These are phyloP conservation scores for Allantophomopsis cytisporea DNA, from an alignment of 2,329 filamentous ascomycete genomes.

Conservation along the genomic window DNA sequence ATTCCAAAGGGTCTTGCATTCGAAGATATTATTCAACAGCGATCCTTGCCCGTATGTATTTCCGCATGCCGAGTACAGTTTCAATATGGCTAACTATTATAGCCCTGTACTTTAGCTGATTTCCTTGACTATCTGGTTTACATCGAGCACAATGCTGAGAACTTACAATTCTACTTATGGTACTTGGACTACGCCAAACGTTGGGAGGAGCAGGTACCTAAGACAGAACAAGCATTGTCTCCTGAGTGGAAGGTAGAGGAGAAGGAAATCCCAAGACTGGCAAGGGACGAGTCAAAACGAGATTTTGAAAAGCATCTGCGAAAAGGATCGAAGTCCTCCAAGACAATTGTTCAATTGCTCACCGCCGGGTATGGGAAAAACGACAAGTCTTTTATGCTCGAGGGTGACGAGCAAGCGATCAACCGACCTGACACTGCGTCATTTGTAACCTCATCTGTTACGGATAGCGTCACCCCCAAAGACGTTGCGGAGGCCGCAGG, in stretches of 20 bases:
- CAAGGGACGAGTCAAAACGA: constrained; percentile 6
- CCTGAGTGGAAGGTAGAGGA: constrained; percentile 45
- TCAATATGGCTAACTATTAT: no score
- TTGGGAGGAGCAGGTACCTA: constrained; percentile 27
- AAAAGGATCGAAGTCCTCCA: no score
- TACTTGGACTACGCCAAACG: constrained; percentile 41
- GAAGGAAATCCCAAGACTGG: constrained; percentile 5
- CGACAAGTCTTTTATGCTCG: not conserved
- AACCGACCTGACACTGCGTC: not conserved
- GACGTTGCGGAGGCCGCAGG: constrained; percentile 33
- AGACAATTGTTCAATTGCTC: no score
- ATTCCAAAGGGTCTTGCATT: constrained; percentile 63
- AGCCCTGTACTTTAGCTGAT: constrained; percentile 68
- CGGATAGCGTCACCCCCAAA: constrained; percentile 1
- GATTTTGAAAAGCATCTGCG: constrained; percentile 2
- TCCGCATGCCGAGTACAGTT: no score
- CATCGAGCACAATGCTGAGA: constrained; percentile 67
- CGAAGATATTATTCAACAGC: constrained; percentile 63
- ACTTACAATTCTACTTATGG: constrained; percentile 60
- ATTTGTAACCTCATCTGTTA: constrained; percentile 2
- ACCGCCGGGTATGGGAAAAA: not conserved
- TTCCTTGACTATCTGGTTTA: constrained; percentile 81
- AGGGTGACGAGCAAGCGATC: not conserved
- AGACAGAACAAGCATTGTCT: constrained; percentile 37
- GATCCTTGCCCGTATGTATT: constrained; percentile 59